Conservation (phyloP, 805 yeast species). For the Teunomyces kruisii region DNA sequence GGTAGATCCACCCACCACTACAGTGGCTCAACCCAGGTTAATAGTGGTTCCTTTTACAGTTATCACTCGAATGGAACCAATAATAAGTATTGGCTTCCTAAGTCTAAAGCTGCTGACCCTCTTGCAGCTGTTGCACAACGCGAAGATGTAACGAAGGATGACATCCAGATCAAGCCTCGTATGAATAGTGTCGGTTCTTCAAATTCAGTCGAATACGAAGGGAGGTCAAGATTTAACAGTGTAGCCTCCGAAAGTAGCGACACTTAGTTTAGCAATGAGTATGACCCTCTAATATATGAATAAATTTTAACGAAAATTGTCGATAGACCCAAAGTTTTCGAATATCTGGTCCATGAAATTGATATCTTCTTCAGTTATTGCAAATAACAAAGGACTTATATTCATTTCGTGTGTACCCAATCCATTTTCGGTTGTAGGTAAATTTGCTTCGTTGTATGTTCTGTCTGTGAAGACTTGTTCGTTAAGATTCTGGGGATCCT, state of each 20-base stretch:
- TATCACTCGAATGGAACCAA: slow-evolving; percentile 36
- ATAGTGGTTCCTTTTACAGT: slow-evolving; percentile 37
- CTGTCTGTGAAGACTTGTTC: slow-evolving; percentile 1
- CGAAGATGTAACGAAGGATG: neutral
- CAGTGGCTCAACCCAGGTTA: slow-evolving; percentile 33
- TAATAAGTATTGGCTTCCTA: slow-evolving; percentile 41
- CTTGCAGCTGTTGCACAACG: neutral
- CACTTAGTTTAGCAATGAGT: neutral
- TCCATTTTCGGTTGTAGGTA: neutral
- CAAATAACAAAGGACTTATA: neutral
- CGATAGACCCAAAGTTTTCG: neutral
- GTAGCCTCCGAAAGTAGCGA: slow-evolving; percentile 11
- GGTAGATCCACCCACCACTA: slow-evolving; percentile 35
- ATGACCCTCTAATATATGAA: neutral
- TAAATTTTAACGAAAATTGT: neutral
- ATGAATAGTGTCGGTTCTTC: slow-evolving; percentile 15
- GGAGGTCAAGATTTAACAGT: slow-evolving; percentile 18
- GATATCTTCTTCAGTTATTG: slow-evolving; percentile 18
- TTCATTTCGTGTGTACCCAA: neutral
- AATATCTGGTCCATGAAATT: slow-evolving; percentile 14
- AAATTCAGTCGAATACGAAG: slow-evolving; percentile 11
- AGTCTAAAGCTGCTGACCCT: slow-evolving; percentile 6
- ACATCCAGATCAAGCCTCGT: slow-evolving; percentile 9
- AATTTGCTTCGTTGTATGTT: neutral
- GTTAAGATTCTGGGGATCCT: neutral